Conservation (phyloP, 352 stramenopile genomes). For the Lagenidium giganteum region DNA sequence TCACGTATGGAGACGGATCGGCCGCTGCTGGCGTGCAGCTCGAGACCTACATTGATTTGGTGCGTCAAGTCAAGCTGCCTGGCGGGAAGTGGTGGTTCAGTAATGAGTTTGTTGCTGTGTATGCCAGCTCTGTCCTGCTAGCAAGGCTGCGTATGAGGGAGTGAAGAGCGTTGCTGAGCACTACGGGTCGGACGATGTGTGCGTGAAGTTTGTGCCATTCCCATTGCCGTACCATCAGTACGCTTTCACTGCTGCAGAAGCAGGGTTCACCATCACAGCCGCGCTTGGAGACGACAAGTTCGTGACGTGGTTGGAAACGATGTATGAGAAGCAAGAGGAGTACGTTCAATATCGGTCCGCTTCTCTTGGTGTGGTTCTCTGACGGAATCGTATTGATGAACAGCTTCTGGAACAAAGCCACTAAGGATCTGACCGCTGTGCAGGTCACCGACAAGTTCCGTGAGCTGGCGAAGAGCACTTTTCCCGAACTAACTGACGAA, state of each 20-base stretch:
- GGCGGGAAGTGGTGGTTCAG: background rate
- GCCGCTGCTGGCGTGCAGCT: constrained; percentile 66
- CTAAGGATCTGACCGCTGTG: constrained; percentile 70
- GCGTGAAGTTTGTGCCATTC: constrained; percentile 71
- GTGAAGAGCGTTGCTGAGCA: constrained; percentile 51
- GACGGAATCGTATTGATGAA: background rate
- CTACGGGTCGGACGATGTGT: constrained; percentile 54
- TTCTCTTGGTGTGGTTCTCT: background rate
- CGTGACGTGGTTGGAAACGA: constrained; percentile 65
- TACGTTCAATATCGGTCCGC: constrained; percentile 16
- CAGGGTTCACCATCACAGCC: constrained; percentile 58
- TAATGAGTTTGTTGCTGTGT: background rate
- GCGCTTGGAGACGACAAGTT: constrained; percentile 53
- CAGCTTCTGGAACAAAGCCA: constrained; percentile 77
- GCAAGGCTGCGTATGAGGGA: constrained; percentile 58
- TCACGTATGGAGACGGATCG: constrained; percentile 44
- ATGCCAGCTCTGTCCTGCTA: constrained; percentile 67
- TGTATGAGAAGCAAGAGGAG: constrained; percentile 76
- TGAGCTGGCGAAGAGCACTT: constrained; percentile 56
- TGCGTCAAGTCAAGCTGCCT: constrained; percentile 10
- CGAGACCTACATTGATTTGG: constrained; percentile 81
- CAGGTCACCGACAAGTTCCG: constrained; percentile 61
- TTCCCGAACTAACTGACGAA: constrained; percentile 46
- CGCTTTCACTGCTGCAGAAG: constrained; percentile 57
- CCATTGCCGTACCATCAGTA: constrained; percentile 77